Evolutionary conservation across 192 early-diverging fungal genomes (phyloP).

Genomic region (Phlyctochytrium arcticum): DNA sequence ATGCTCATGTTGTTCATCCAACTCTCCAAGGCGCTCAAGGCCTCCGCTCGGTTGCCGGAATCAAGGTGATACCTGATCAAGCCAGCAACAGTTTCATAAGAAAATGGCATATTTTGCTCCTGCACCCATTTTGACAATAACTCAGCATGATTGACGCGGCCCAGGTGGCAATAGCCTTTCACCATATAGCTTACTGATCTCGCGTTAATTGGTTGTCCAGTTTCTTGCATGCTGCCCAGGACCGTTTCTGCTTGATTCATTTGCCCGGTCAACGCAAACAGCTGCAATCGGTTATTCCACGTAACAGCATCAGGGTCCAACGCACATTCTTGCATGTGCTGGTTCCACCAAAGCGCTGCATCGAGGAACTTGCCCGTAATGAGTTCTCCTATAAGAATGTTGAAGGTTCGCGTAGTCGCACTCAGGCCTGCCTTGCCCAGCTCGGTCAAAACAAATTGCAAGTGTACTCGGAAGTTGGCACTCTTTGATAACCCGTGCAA

Average conservation of each 20-base stretch:
- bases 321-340: slow-evolving; percentile 1
- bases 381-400: slow-evolving; percentile 5
- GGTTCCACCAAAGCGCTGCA: slow-evolving; percentile 3
- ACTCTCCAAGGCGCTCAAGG: background rate
- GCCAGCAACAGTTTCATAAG: background rate
- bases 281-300: slow-evolving; percentile 6
- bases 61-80: slow-evolving; percentile 7
- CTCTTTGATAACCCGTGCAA: slow-evolving; percentile 2
- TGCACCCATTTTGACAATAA: background rate
- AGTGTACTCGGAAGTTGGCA: background rate
- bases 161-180: background rate
- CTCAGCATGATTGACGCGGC: background rate
- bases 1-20: background rate
- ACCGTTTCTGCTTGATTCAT: background rate
- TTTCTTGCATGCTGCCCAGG: background rate
- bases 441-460: slow-evolving; percentile 1
- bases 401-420: slow-evolving; percentile 9
- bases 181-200: slow-evolving; percentile 7
- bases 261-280: background rate
- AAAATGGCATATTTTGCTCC: background rate
- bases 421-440: background rate
- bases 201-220: background rate
- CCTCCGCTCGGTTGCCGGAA: background rate
- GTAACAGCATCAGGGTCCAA: background rate
- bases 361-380: background rate